Conservation (phyloP, 2,329 filamentous ascomycete genomes). For the Elsinoe necatrix region DNA sequence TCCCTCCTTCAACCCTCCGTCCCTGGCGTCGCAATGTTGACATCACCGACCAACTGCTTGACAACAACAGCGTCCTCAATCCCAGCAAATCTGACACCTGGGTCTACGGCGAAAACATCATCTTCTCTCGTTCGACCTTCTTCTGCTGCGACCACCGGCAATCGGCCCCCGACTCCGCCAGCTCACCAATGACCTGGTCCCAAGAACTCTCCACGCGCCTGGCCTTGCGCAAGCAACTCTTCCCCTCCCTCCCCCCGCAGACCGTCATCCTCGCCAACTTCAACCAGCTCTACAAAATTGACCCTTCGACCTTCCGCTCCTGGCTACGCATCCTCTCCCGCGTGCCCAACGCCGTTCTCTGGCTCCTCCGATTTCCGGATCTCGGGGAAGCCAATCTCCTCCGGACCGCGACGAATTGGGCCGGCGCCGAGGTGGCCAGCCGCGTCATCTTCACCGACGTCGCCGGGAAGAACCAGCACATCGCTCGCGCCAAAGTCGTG, state of each 20-base stretch:
- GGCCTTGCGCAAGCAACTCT: slow-evolving; percentile 88
- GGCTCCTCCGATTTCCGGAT: slow-evolving; percentile 95
- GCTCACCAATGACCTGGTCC: slow-evolving; percentile 65
- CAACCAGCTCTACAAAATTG: slow-evolving; percentile 99
- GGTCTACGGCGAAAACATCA: slow-evolving; percentile 95
- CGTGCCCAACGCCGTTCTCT: slow-evolving; percentile 81
- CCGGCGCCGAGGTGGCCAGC: slow-evolving; percentile 71
- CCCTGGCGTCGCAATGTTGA: slow-evolving; percentile 68
- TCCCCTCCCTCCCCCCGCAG: slow-evolving; percentile 73
- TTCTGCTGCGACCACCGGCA: slow-evolving; percentile 97
- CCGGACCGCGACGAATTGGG: slow-evolving; percentile 74
- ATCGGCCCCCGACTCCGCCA: slow-evolving; percentile 66
- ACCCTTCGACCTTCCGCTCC: slow-evolving; percentile 89
- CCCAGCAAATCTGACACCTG: slow-evolving; percentile 54
- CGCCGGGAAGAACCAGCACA: slow-evolving; percentile 88
- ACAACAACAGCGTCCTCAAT: slow-evolving; percentile 59
- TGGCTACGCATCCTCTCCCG: slow-evolving; percentile 86
- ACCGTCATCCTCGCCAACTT: slow-evolving; percentile 93
- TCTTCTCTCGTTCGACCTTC: slow-evolving; percentile 90
- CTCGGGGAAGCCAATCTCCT: slow-evolving; percentile 79
- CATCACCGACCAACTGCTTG: slow-evolving; percentile 57
- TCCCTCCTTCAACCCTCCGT: slow-evolving; percentile 72
- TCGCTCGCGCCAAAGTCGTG: slow-evolving; percentile 80
- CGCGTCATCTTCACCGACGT: slow-evolving; percentile 95
- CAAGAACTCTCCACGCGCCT: slow-evolving; percentile 75